Conservation (phyloP, 1,284 basidiomycete species). For the Ganoderma leucocontextum region DNA sequence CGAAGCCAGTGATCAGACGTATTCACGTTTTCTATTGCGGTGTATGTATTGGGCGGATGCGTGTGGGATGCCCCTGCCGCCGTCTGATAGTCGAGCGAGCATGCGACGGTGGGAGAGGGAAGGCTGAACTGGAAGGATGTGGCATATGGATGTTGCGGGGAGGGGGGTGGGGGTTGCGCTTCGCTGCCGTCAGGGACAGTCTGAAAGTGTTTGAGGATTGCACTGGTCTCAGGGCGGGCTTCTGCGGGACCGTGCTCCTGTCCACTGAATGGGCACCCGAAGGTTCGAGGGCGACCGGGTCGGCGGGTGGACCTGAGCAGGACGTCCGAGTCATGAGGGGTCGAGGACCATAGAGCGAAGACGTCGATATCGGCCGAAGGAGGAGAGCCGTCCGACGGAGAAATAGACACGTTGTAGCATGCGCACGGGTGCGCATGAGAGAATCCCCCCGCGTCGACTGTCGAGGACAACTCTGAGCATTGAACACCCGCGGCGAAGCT, state of each 20-base stretch:
- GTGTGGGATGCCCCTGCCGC: neutral
- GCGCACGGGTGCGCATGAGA: neutral
- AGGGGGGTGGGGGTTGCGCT: neutral
- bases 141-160: neutral
- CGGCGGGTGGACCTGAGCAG: neutral
- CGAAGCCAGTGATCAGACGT: neutral
- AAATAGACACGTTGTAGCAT: neutral
- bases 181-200: neutral
- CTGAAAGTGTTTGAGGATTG: neutral
- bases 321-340: neutral
- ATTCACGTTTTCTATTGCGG: neutral
- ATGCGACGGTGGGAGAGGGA: neutral
- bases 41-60: neutral
- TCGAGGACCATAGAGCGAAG: neutral
- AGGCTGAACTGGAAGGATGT: neutral
- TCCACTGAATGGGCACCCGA: neutral
- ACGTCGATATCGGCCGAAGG: conserved; percentile 1
- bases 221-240: too few relatives aligned
- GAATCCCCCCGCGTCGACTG: neutral
- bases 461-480: neutral
- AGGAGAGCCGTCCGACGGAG: neutral
- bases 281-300: neutral
- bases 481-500: neutral
- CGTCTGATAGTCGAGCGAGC: neutral
- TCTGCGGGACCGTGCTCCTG: neutral